Evolutionary conservation across 305 asterid species (phyloP), one percentile per base, ranked within the genome.

Genomic region (Fraxinus xanthoxyloides): DNA sequence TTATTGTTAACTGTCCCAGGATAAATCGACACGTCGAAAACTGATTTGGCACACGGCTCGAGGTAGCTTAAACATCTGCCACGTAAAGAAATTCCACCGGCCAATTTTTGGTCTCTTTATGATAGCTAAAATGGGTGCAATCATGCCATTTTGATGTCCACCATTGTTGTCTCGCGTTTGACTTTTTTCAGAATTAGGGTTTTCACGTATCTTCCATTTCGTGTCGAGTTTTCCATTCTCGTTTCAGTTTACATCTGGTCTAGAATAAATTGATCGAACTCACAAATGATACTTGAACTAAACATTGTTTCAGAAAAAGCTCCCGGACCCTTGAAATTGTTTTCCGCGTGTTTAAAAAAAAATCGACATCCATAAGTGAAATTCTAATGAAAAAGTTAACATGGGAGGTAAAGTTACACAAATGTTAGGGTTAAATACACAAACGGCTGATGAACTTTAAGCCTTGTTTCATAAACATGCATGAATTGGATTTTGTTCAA

Each of bases 11-110:
- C 84, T 21, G 36, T 61, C 81, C 38, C 35, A 5, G 24, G 73
- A 69, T 5, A 65, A 7, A 13, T 15, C 3, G 73, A 84, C 85
- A 84, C 82, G 80, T 81, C n/a, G 7, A 35, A 31, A 2, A 24
- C 38, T 4, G 19, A 1, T 19, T 2, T 2, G 46, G 28, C 21
- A 48, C 76, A 34, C 1, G 9, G 46, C 0, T 40, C 77, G 3
- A 80, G 82, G 76, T 69, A 38, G 6, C 78, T 8, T 56, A 26
- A 48, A 26, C 59, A 56, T 28, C 63, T 79, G 83, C 82, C 89
- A 82, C 87, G 79, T 28, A 67, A 13, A 30, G 36, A 15, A 69
- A 69, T 13, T 28, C 36, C 75, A 13, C 36, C 40, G 75, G 75
- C 38, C 75, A 69, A 12, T 4, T 12, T 67, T 69, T 26, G 72